phyloP scores from a whole-genome alignment of 2,329 filamentous ascomycete species.

The Whalleya microplaca region DNA sequence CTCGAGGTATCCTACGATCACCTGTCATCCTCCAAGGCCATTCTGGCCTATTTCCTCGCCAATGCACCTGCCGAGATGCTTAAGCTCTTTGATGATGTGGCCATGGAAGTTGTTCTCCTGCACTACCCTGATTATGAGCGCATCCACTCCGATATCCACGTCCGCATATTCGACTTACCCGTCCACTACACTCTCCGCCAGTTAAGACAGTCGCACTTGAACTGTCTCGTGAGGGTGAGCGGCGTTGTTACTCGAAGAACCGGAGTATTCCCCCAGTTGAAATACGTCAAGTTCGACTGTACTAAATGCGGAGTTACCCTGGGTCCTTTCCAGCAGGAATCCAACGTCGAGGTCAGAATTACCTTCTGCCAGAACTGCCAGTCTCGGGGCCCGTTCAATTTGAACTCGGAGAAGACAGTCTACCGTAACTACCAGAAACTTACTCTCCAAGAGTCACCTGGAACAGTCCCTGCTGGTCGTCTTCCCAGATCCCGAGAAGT shows the following conservation, averaged over 20 bases:
- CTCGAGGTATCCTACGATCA: constrained; percentile 96
- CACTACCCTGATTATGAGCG: constrained; percentile 98
- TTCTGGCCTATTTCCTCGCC: constrained; percentile 91
- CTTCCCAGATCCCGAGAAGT: constrained; percentile 92
- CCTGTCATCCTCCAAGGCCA: constrained; percentile 86
- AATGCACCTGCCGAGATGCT: constrained; percentile 95
- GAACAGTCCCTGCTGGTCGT: constrained; percentile 93
- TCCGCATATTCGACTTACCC: constrained; percentile 92
- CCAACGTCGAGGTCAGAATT: constrained; percentile 93
- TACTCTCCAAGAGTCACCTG: constrained; percentile 94
- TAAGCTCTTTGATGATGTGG: constrained; percentile 94
- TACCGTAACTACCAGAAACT: constrained; percentile 99
- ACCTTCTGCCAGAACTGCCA: constrained; percentile 97
- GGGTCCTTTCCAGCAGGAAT: constrained; percentile 96
- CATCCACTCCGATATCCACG: constrained; percentile 97
- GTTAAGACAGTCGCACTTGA: constrained; percentile 91
- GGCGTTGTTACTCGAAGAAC: constrained; percentile 93
- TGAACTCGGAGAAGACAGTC: constrained; percentile 97
- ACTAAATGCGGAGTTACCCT: constrained; percentile 89
- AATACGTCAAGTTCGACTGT: constrained; percentile 98
- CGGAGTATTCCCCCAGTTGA: constrained; percentile 95
- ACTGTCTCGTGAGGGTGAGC: constrained; percentile 91
- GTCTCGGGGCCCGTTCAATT: constrained; percentile 88
- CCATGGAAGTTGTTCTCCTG: constrained; percentile 92
- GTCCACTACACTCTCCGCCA: constrained; percentile 95